Evolutionary conservation across 2,329 filamentous ascomycete genomes (phyloP).

Genomic region (Emergomyces pasteurianus): DNA sequence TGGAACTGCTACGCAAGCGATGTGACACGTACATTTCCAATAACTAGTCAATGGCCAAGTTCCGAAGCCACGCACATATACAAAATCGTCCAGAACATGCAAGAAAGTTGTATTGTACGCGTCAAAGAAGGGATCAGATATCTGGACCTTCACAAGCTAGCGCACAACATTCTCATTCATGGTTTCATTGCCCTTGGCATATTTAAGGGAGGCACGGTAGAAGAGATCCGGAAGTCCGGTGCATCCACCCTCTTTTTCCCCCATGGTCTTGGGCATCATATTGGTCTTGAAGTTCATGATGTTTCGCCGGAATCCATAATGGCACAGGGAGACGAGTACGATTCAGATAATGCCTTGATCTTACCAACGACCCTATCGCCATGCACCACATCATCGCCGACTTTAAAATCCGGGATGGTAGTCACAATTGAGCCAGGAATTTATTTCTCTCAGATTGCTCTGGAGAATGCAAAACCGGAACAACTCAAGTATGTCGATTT

Average conservation of each 20-base stretch:
- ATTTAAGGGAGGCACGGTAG: constrained; percentile 49
- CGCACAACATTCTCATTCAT: constrained; percentile 70
- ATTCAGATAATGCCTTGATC: constrained; percentile 10
- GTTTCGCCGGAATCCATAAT: constrained; percentile 26
- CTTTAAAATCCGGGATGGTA: constrained; percentile 43
- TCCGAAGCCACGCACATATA: constrained; percentile 63
- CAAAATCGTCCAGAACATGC: constrained; percentile 76
- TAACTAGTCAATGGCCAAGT: constrained; percentile 50
- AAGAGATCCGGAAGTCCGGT: constrained; percentile 31
- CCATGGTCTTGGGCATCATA: constrained; percentile 48
- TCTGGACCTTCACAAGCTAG: constrained; percentile 69
- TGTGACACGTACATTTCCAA: constrained; percentile 77
- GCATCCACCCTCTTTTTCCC: constrained; percentile 31
- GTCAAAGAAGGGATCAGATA: constrained; percentile 65
- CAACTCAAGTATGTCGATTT: constrained; percentile 28
- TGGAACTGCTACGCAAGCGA: constrained; percentile 61
- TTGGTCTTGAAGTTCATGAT: constrained; percentile 35
- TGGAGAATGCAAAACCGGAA: constrained; percentile 23
- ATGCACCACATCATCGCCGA: constrained; percentile 23
- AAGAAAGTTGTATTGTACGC: constrained; percentile 59
- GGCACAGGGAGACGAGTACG: constrained; percentile 12
- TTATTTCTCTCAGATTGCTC: constrained; percentile 29
- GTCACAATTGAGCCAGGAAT: constrained; percentile 45
- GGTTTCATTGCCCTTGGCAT: constrained; percentile 68
- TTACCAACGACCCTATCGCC: constrained; percentile 15